These are phyloP conservation scores for Annulohypoxylon maeteangense DNA, from an alignment of 495 filamentous ascomycete species.

Conservation along the genomic window DNA sequence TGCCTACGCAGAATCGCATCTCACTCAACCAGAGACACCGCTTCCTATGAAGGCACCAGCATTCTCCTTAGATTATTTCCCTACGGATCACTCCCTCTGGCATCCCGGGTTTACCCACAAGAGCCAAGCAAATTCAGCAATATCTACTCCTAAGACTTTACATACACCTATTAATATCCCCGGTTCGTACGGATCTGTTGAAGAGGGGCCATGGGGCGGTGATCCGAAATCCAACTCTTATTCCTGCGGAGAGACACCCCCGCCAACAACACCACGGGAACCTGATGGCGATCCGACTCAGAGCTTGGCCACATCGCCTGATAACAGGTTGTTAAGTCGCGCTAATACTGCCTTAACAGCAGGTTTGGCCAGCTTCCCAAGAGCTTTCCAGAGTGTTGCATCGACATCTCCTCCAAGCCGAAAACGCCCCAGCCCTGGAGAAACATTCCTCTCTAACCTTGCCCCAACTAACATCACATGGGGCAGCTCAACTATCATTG, in stretches of 20 bases:
- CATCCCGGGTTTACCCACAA: conserved; percentile 45
- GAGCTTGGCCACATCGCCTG: conserved; percentile 79
- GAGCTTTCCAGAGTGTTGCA: conserved; percentile 74
- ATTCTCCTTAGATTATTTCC: conserved; percentile 75
- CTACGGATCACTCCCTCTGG: conserved; percentile 68
- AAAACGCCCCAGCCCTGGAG: conserved; percentile 74
- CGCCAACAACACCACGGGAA: conserved; percentile 53
- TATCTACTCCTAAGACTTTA: conserved; percentile 69
- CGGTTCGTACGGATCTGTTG: conserved; percentile 66
- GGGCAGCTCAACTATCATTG: conserved; percentile 70
- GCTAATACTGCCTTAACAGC: conserved; percentile 69
- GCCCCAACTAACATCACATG: conserved; percentile 71
- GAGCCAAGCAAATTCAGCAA: conserved; percentile 60
- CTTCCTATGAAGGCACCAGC: conserved; percentile 72
- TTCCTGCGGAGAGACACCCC: conserved; percentile 75
- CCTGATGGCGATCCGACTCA: conserved; percentile 57
- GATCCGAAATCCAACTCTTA: conserved; percentile 64
- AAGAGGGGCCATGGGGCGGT: conserved; percentile 61
- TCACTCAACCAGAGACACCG: conserved; percentile 64
- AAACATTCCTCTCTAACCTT: conserved; percentile 71
- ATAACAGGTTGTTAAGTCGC: conserved; percentile 61
- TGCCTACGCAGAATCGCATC: conserved; percentile 57
- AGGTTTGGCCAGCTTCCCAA: conserved; percentile 75
- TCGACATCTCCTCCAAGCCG: conserved; percentile 77
- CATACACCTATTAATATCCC: conserved; percentile 66